Evolutionary conservation across 208 protist genomes (phyloP), one percentile per base, ranked within the genome.

Genomic region (Trypanosoma boissoni): DNA sequence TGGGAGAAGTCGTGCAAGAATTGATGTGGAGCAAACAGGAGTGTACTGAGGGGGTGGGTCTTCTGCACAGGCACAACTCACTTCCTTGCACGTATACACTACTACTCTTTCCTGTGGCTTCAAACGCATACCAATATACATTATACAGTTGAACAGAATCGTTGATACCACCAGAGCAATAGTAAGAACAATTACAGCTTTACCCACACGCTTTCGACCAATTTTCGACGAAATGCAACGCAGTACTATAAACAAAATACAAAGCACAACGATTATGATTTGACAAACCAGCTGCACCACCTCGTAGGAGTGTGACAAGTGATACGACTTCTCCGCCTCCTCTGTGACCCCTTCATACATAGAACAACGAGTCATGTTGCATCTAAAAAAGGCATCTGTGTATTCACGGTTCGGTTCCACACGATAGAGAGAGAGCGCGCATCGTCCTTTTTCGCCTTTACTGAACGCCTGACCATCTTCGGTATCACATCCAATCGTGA

Each of bases 341-440:
- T 64, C 43, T 42, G 64, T 44, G 18, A 74, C 58, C 10, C 21
- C 62, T 31, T 72, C 51, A 28, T 57, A 52, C 65, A 84, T 80
- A 18, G 80, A 73, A 71, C 88, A 95, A 50, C 61, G 2, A 0
- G 31, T 43, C 9, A 78, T 66, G 10, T 63, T 55, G 50, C 88
- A 95, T 32, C 74, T 72, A 63, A 95, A 92, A 64, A 95, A 95
- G 0, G 82, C 57, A 60, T 95, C 88, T 3, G 89, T 56, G 49
- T 76, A 91, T 53, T 62, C 70, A 2, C 64, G 14, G 32, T 85
- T 51, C 7, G 69, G 76, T 64, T 95, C 85, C 10, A 88, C 74
- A 37, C 88, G 84, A 58, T 87, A 90, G 39, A 95, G 68, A 27
- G 71, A 64, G 67, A 95, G 78, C 48, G 39, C 39, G 46, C 84